These are phyloP conservation scores for Acmispon strigosus DNA, from an alignment of 306 rosid species.

Conservation along the genomic window DNA sequence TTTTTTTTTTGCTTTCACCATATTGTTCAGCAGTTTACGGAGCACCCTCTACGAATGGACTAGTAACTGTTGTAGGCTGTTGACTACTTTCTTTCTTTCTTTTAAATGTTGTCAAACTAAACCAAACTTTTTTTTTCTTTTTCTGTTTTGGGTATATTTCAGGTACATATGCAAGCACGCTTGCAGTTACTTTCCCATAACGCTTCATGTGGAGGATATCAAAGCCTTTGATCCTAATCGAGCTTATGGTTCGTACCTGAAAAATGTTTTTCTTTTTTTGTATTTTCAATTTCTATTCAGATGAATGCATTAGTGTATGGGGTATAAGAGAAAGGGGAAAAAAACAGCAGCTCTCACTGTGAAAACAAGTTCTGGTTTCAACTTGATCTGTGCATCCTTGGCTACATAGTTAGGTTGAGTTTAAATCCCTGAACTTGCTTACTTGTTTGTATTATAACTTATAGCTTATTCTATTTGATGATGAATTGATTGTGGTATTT, in stretches of 20 bases:
- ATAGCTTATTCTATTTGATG: neutral
- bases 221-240: conserved; percentile 67
- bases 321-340: too few relatives aligned
- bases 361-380: too few relatives aligned
- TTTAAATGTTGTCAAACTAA: neutral
- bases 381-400: too few relatives aligned
- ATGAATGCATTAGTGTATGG: neutral
- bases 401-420: neutral
- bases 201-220: conserved; percentile 71
- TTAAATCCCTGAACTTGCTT: neutral
- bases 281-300: neutral
- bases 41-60: too few relatives aligned
- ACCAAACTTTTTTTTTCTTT: neutral
- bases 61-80: too few relatives aligned
- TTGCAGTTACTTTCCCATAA: conserved; percentile 67
- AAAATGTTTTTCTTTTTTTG: neutral
- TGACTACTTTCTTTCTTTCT: too few relatives aligned
- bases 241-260: conserved; percentile 53
- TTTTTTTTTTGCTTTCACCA: neutral
- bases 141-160: conserved; percentile 5
- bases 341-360: too few relatives aligned
- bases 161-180: conserved; percentile 76
- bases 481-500: neutral
- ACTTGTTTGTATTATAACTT: neutral
- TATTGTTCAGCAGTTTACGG: too few relatives aligned